A percentile compares a stretch with the other conserved stretches of the same genome.
These are phyloP conservation scores for Dendryphion nanum DNA, from an alignment of 2,329 filamentous ascomycete genomes.

Conservation along the genomic window DNA sequence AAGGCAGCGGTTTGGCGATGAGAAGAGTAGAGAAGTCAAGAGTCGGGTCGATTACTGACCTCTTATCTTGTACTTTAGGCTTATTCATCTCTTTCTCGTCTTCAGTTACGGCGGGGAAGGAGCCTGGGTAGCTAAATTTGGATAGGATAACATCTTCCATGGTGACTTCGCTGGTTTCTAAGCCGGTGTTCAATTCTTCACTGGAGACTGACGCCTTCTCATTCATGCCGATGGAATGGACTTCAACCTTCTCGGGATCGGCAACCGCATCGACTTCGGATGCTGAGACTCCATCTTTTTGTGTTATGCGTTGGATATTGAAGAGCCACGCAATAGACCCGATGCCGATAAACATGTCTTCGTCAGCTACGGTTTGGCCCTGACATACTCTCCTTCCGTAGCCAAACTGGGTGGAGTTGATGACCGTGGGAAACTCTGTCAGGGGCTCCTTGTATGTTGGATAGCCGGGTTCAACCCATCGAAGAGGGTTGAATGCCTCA, in stretches of 20 bases:
- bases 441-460: slow-evolving; percentile 55
- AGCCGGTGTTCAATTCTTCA: slow-evolving; percentile 37
- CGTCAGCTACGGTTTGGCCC: slow-evolving; percentile 43
- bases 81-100: background rate
- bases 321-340: slow-evolving; percentile 48
- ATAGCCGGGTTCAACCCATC: slow-evolving; percentile 59
- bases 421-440: slow-evolving; percentile 52
- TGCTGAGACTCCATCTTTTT: slow-evolving; percentile 1
- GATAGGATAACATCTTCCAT: slow-evolving; percentile 25
- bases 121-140: slow-evolving; percentile 27
- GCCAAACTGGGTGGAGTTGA: slow-evolving; percentile 55
- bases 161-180: slow-evolving; percentile 10
- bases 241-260: slow-evolving; percentile 12
- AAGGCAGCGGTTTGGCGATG: slow-evolving; percentile 47
- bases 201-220: slow-evolving; percentile 35
- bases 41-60: slow-evolving; percentile 38
- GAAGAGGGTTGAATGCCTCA: slow-evolving; percentile 60
- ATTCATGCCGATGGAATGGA: slow-evolving; percentile 21
- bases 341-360: slow-evolving; percentile 43
- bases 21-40: slow-evolving; percentile 45
- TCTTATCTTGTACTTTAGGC: background rate
- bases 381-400: slow-evolving; percentile 53
- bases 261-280: slow-evolving; percentile 2
- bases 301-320: slow-evolving; percentile 30
- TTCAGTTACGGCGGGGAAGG: slow-evolving; percentile 8